Evolutionary conservation across 192 early-diverging fungal species (phyloP).

Genomic region (Glomus cerebriforme): DNA sequence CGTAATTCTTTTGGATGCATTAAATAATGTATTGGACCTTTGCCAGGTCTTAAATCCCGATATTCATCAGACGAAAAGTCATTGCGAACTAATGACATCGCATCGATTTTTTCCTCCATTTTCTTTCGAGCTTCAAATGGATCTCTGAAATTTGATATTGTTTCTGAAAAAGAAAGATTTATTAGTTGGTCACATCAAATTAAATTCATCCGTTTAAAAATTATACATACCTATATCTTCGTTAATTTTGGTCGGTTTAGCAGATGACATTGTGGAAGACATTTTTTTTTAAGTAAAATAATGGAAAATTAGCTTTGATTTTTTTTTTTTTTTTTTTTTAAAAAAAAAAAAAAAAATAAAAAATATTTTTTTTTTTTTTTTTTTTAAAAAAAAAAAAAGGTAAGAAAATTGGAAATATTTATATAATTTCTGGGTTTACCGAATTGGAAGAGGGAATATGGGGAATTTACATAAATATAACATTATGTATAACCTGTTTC

Average conservation of each 20-base stretch:
- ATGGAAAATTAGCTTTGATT: no score
- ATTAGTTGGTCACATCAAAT: not conserved
- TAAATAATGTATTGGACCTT: constrained; percentile 15
- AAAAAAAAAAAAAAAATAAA: not conserved
- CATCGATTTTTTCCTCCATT: not conserved
- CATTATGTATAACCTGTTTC: no score
- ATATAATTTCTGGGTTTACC: not conserved
- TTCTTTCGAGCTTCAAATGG: not conserved
- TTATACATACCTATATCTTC: not conserved
- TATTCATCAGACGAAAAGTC: not conserved
- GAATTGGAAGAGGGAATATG: no score
- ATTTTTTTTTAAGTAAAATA: not conserved
- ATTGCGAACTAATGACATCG: not conserved
- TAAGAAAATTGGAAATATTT: not conserved
- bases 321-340: not conserved
- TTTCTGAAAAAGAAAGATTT: not conserved
- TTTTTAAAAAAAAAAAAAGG: not conserved
- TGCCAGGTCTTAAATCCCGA: not conserved
- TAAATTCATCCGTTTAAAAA: not conserved
- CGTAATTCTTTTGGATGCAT: constrained; percentile 17
- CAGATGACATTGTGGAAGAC: not conserved
- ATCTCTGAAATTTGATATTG: not conserved
- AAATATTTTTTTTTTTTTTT: no score
- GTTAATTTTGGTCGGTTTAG: not conserved
- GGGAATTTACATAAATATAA: not conserved